Percentiles rank a stretch among this genome's conserved stretches.
phyloP scores from a whole-genome alignment of 805 yeast species.

The Wickerhamiella dianesei region DNA sequence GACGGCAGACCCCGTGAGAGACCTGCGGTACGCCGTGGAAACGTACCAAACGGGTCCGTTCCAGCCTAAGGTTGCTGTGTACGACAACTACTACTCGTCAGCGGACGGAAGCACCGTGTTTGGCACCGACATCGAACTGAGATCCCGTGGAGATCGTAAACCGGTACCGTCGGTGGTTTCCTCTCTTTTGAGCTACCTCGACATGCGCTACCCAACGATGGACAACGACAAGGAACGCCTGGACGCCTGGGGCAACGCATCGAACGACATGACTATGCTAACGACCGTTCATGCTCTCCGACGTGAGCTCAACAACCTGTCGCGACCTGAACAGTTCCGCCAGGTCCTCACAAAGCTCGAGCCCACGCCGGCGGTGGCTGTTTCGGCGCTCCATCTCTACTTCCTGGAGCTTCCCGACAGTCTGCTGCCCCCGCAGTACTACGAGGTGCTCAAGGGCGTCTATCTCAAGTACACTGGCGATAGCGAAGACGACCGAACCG shows the following conservation, averaged over 20 bases:
- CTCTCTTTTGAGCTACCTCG: conserved; percentile 51
- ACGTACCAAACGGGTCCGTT: conserved; percentile 62
- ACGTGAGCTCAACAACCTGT: conserved; percentile 23
- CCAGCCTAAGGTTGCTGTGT: conserved; percentile 55
- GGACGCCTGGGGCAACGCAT: conserved; percentile 50
- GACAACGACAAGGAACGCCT: conserved; percentile 55
- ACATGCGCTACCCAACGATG: conserved; percentile 49
- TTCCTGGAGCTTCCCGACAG: conserved; percentile 71
- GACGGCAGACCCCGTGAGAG: conserved; percentile 54
- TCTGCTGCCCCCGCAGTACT: conserved; percentile 47
- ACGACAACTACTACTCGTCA: conserved; percentile 68
- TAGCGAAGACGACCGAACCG: conserved; percentile 22
- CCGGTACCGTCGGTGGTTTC: conserved; percentile 59
- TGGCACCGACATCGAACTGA: conserved; percentile 62
- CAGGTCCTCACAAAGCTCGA: conserved; percentile 26
- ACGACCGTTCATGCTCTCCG: conserved; percentile 49
- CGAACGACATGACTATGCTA: conserved; percentile 34
- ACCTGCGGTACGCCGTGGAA: conserved; percentile 51
- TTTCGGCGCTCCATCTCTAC: conserved; percentile 58
- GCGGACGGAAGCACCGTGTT: conserved; percentile 50
- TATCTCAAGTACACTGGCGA: conserved; percentile 38
- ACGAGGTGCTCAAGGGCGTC: conserved; percentile 54
- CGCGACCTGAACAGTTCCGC: conserved; percentile 14
- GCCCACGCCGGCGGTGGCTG: conserved; percentile 39
- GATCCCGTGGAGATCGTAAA: conserved; percentile 57